Base-by-base conservation (phyloP, 108 stramenopile genomes). In the Aureococcus anophagefferens region DNA sequence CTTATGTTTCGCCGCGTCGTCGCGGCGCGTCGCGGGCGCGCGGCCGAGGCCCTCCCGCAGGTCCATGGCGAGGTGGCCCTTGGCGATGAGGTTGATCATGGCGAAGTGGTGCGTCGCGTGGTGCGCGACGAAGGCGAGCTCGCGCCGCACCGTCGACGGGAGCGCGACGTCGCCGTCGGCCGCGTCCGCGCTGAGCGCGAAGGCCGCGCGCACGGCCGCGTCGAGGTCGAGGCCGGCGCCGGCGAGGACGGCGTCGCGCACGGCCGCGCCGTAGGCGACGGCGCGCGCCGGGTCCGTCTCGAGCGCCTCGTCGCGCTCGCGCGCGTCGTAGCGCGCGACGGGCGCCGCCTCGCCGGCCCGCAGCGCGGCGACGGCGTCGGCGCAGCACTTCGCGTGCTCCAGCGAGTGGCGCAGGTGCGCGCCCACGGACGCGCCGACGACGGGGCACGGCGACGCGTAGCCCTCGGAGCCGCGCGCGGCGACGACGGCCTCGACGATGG, bases 21-120 rank as follows among this genome's bases (percentile, higher is more conserved):
- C 7, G 7, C 25, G 51, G 21, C 4, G 21, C 21, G 51, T 59
- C 21, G 51, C 51, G 7, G 89, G 89, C 35, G 93, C 93, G 68
- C 74, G 83, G 15, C 93, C 93, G 76, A 93, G 88, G 36, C 81
- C 89, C 17, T 72, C 35, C 0, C 90, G 84, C 33, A 93, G 68
- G 17, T 87, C 84, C 33, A 91, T 30, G 37, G 78, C 80, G 25
- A 83, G 40, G 30, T 80, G 77, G 17, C 83, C 62, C 32, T 81
- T 30, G 35, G 89, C 83, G 77, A 93, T 90, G 36, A 94, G 85
- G 68, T 86, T 87, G 30, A 93, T 86, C 90, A 93, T 86, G 46
- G 92, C 91, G 85, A 91, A 77, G 77, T 96, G 94, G 84, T 96
- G 94, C 65, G 92, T 90, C 4, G 88, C 89, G 73, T 96, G 94